A percentile compares a stretch with the other conserved stretches of the same genome.
Conservation (phyloP, 768 basidiomycete species). For the Rhizopogon rudus region DNA sequence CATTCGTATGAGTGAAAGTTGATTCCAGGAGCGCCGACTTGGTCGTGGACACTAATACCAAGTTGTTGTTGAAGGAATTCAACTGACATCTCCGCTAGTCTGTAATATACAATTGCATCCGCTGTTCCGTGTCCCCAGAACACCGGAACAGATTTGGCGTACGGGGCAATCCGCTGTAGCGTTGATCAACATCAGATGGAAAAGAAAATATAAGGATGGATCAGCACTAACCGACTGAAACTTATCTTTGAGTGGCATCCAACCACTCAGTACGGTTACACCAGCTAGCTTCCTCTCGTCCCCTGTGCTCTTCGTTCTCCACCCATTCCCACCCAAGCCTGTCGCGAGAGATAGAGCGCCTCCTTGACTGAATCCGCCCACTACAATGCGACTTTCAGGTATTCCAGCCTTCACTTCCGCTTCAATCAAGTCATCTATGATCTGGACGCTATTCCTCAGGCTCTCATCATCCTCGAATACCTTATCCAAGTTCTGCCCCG, state of each 20-base stretch:
- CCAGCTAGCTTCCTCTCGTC: conserved; percentile 34
- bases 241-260: conserved; percentile 39
- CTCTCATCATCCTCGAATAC: conserved; percentile 37
- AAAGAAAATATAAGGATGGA: not conserved
- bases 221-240: conserved; percentile 28
- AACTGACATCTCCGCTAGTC: conserved; percentile 7
- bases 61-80: conserved; percentile 14
- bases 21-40: not conserved
- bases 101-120: conserved; percentile 12
- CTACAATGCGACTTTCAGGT: conserved; percentile 35
- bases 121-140: conserved; percentile 20
- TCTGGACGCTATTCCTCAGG: conserved; percentile 30
- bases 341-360: conserved; percentile 39
- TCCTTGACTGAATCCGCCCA: conserved; percentile 49
- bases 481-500: conserved; percentile 9
- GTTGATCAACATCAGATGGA: not conserved
- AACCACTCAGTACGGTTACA: conserved; percentile 35
- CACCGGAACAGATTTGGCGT: conserved; percentile 7
- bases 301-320: conserved; percentile 10
- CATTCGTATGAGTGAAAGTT: conserved; percentile 1
- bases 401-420: conserved; percentile 38
- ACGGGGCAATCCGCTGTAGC: conserved; percentile 41
- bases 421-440: conserved; percentile 35
- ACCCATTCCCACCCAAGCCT: conserved; percentile 35
- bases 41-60: conserved; percentile 1